Conservation (phyloP, 2,329 filamentous ascomycete genomes). For the Thermoascus crustaceus region DNA sequence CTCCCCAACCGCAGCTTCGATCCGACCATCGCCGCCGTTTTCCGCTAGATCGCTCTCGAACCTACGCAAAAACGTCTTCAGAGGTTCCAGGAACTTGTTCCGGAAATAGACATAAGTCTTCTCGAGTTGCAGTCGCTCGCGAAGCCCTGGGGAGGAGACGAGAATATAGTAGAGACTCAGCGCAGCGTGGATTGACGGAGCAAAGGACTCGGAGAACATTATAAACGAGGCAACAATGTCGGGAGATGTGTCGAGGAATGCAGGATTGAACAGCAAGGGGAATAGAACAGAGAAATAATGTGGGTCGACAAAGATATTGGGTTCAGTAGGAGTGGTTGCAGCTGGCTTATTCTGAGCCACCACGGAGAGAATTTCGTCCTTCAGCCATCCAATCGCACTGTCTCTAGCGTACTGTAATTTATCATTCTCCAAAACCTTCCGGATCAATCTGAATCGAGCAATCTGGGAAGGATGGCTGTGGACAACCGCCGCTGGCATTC, state of each 20-base stretch:
- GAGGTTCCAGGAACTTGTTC: conserved; percentile 22
- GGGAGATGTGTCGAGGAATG: conserved; percentile 32
- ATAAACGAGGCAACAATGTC: conserved; percentile 38
- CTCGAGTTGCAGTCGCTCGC: conserved; percentile 39
- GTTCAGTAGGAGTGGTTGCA: conserved; percentile 7
- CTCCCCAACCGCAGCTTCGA: conserved; percentile 27
- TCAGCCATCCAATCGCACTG: conserved; percentile 53
- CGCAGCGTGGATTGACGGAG: conserved; percentile 45
- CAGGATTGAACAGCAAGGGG: conserved; percentile 45
- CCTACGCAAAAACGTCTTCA: conserved; percentile 23
- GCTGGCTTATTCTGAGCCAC: conserved; percentile 12
- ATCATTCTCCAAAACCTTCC: conserved; percentile 47
- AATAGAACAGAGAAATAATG: conserved; percentile 37
- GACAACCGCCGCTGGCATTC: conserved; percentile 31
- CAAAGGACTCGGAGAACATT: conserved; percentile 40
- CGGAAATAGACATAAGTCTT: conserved; percentile 27
- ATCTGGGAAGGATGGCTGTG: conserved; percentile 46
- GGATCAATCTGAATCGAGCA: conserved; percentile 46
- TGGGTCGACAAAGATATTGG: conserved; percentile 26
- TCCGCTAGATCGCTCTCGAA: conserved; percentile 24
- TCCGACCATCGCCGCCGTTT: conserved; percentile 30
- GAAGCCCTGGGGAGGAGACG: conserved; percentile 42
- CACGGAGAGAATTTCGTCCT: conserved; percentile 49
- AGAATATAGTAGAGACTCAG: conserved; percentile 54
- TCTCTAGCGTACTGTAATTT: conserved; percentile 48